A percentile compares a stretch with the other conserved stretches of the same genome.
phyloP scores from a whole-genome alignment of 2,329 filamentous ascomycete genomes.

The Chaetomiaceae sp. region DNA sequence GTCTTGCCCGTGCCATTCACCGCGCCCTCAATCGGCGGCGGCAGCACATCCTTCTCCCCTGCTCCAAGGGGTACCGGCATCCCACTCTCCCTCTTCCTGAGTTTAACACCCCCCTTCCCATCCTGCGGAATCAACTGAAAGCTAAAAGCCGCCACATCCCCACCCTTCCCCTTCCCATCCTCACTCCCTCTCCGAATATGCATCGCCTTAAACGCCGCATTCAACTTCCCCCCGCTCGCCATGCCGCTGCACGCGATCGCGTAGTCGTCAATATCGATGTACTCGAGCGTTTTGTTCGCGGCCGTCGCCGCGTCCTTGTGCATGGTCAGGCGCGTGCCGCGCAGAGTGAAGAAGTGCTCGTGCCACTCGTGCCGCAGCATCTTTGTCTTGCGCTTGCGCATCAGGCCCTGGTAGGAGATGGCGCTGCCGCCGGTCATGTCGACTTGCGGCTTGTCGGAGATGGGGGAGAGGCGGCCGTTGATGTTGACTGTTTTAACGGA shows the following conservation, averaged over 20 bases:
- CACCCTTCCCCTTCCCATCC: slow-evolving; percentile 46
- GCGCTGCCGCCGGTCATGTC: slow-evolving; percentile 42
- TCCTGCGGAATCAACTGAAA: slow-evolving; percentile 80
- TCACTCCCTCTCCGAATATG: slow-evolving; percentile 53
- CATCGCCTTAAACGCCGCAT: slow-evolving; percentile 80
- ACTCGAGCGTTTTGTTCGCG: slow-evolving; percentile 63
- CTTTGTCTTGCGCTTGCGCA: slow-evolving; percentile 89
- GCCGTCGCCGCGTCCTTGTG: slow-evolving; percentile 57
- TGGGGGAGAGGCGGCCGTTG: slow-evolving; percentile 31
- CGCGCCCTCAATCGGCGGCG: slow-evolving; percentile 34
- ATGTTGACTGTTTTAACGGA: slow-evolving; percentile 23
- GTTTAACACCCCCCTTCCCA: slow-evolving; percentile 45
- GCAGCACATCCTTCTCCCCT: not conserved
- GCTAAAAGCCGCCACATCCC: slow-evolving; percentile 62
- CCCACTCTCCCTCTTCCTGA: slow-evolving; percentile 52
- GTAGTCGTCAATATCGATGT: slow-evolving; percentile 85
- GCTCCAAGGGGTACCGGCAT: slow-evolving; percentile 28
- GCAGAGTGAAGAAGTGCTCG: slow-evolving; percentile 84
- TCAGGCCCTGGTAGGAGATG: slow-evolving; percentile 73
- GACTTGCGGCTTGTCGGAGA: slow-evolving; percentile 29
- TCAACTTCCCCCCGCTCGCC: slow-evolving; percentile 72
- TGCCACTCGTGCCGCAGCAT: slow-evolving; percentile 92
- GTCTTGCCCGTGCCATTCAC: slow-evolving; percentile 69
- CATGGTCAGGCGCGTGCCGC: slow-evolving; percentile 69
- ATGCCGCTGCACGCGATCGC: slow-evolving; percentile 79